Conservation (phyloP, 2,329 filamentous ascomycete species). For the Phialocephala subalpina region DNA sequence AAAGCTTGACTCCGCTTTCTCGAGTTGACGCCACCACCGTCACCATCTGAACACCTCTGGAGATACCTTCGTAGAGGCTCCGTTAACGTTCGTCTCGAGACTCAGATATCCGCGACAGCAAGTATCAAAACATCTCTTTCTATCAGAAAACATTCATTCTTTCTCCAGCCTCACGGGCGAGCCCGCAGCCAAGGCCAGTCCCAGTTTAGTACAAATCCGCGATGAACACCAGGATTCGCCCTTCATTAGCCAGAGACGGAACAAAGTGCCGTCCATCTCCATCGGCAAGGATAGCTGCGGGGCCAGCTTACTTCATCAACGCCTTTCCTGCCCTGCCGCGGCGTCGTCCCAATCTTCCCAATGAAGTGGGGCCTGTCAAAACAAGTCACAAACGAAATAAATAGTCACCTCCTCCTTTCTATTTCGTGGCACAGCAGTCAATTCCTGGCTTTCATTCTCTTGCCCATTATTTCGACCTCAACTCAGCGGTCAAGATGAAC, state of each 20-base stretch:
- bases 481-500: conserved; percentile 41
- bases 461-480: background rate
- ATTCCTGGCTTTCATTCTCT: background rate
- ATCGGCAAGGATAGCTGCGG: background rate
- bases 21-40: background rate
- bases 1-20: background rate
- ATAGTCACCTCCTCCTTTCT: background rate
- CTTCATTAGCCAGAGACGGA: background rate
- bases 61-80: background rate
- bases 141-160: background rate
- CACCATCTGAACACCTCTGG: background rate
- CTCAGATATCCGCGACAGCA: background rate
- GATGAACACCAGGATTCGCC: background rate
- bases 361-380: conserved; percentile 4
- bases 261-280: background rate
- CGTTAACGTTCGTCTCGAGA: background rate
- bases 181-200: background rate
- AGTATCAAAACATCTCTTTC: background rate
- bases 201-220: background rate
- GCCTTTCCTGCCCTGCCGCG: background rate
- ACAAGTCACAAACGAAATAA: conserved; percentile 2
- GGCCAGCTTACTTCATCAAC: background rate
- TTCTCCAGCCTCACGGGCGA: background rate
- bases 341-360: background rate
- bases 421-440: background rate